phyloP scores from a whole-genome alignment of 768 basidiomycete species.

The Sporobolomyces roseus region DNA sequence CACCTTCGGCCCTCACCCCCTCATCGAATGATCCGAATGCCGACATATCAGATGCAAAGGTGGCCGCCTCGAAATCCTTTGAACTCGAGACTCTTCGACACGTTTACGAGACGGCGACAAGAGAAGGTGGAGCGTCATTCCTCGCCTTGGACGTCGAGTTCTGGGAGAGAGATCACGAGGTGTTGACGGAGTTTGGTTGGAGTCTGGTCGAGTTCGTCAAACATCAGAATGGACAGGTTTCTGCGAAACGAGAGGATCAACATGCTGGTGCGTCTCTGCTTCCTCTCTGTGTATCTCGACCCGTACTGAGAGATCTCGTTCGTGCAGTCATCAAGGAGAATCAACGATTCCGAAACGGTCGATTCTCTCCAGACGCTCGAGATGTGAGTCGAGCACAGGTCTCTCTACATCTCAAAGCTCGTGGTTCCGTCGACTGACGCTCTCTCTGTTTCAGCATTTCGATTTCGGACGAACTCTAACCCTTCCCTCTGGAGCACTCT shows the following conservation, averaged over 20 bases:
- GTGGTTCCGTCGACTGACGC: neutral
- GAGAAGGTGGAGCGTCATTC: constrained; percentile 25
- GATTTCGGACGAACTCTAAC: constrained; percentile 20
- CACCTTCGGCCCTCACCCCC: neutral
- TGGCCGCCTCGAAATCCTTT: neutral
- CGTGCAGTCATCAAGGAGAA: constrained; percentile 30
- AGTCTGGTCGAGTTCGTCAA: constrained; percentile 11
- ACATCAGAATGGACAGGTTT: constrained; percentile 5
- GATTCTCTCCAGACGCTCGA: constrained; percentile 12
- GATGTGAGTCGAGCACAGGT: constrained; percentile 8
- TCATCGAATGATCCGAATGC: neutral
- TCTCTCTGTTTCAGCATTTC: constrained; percentile 20
- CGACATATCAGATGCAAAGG: constrained; percentile 15
- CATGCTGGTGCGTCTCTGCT: constrained; percentile 8
- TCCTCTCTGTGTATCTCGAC: neutral
- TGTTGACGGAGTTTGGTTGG: constrained; percentile 37
- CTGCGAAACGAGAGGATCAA: constrained; percentile 19
- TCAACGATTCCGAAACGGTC: constrained; percentile 5
- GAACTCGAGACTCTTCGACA: constrained; percentile 18
- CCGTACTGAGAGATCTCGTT: neutral
- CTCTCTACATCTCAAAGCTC: neutral
- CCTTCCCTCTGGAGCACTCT: neutral
- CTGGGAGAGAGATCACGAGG: constrained; percentile 19
- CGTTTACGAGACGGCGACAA: constrained; percentile 13
- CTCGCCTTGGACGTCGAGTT: constrained; percentile 36